Percentiles rank a stretch among this genome's conserved stretches.
These are phyloP conservation scores for Limnanthes douglasii DNA, from an alignment of 345 rosid species.

Conservation along the genomic window DNA sequence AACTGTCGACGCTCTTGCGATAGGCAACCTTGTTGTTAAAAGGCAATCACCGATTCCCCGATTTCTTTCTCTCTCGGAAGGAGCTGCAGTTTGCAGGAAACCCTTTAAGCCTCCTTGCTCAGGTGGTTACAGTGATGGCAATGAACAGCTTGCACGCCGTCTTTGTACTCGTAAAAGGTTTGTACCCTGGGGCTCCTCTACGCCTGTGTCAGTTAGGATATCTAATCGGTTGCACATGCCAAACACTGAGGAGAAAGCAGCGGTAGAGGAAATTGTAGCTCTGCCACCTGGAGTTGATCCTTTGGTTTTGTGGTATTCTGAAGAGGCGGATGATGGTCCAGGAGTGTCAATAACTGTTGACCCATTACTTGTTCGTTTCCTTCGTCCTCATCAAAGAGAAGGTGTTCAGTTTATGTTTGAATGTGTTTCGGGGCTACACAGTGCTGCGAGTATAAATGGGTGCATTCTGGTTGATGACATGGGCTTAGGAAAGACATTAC, in stretches of 20 bases:
- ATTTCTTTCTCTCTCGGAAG: slow-evolving; percentile 72
- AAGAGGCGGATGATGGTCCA: slow-evolving; percentile 29
- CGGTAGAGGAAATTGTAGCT: slow-evolving; percentile 37
- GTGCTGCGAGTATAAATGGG: slow-evolving; percentile 44
- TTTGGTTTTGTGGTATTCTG: slow-evolving; percentile 75
- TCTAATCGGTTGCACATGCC: slow-evolving; percentile 17
- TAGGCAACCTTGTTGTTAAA: slow-evolving; percentile 69
- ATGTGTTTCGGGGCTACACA: slow-evolving; percentile 67
- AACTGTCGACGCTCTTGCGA: too few relatives aligned
- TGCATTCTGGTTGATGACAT: slow-evolving; percentile 98
- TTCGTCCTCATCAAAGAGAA: slow-evolving; percentile 98
- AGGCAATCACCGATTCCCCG: slow-evolving; percentile 82
- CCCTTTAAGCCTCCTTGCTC: slow-evolving; percentile 87
- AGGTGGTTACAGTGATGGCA: slow-evolving; percentile 35
- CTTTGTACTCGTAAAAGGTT: slow-evolving; percentile 80
- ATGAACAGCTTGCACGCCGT: slow-evolving; percentile 57
- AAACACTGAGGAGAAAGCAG: slow-evolving; percentile 14
- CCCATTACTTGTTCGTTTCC: slow-evolving; percentile 77
- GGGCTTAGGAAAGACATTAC: slow-evolving; percentile 99
- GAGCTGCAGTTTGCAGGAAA: slow-evolving; percentile 82
- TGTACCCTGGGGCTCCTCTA: slow-evolving; percentile 86
- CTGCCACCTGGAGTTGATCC: slow-evolving; percentile 83
- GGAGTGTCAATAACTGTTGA: slow-evolving; percentile 47
- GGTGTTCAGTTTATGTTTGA: slow-evolving; percentile 99
- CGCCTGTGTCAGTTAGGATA: slow-evolving; percentile 39